Percentiles rank a stretch among this genome's conserved stretches.
phyloP scores from a whole-genome alignment of 2,329 filamentous ascomycete species.

The Apiospora aurea region DNA sequence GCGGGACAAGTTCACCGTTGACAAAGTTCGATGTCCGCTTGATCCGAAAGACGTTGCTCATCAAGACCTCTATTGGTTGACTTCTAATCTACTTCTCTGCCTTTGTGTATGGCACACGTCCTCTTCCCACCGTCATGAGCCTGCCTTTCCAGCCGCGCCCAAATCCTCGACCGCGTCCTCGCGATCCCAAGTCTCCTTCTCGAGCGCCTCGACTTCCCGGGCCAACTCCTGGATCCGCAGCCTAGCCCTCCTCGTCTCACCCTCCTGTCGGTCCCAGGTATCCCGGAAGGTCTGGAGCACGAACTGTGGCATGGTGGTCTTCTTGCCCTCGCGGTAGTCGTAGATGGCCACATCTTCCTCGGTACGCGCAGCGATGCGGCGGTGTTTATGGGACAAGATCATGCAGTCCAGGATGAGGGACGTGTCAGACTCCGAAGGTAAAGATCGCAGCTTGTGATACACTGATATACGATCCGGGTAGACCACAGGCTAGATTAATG shows the following conservation, averaged over 20 bases:
- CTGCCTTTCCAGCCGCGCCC: conserved; percentile 47
- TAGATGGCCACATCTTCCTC: conserved; percentile 83
- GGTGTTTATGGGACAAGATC: conserved; percentile 79
- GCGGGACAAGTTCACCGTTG: neutral
- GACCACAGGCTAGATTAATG: conserved; percentile 70
- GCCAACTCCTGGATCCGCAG: conserved; percentile 63
- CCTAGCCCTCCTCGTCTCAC: conserved; percentile 59
- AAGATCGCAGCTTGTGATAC: conserved; percentile 74
- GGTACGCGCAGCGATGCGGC: conserved; percentile 75
- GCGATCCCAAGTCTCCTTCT: conserved; percentile 77
- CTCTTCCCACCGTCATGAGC: conserved; percentile 18
- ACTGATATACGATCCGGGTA: conserved; percentile 85
- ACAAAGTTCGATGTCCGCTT: neutral
- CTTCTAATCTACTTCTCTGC: neutral
- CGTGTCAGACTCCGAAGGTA: conserved; percentile 51
- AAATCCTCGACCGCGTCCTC: conserved; percentile 75
- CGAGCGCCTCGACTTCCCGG: conserved; percentile 65
- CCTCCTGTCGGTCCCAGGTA: conserved; percentile 68
- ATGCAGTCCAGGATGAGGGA: conserved; percentile 66
- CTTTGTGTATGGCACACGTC: neutral
- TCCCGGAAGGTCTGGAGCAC: conserved; percentile 66
- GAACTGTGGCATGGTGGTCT: conserved; percentile 64
- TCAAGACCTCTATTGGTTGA: neutral
- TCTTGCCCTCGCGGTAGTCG: conserved; percentile 69
- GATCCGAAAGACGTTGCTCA: neutral